Conservation (phyloP, 1,139 yeast genomes). For the Yamadazyma trypodendri region DNA sequence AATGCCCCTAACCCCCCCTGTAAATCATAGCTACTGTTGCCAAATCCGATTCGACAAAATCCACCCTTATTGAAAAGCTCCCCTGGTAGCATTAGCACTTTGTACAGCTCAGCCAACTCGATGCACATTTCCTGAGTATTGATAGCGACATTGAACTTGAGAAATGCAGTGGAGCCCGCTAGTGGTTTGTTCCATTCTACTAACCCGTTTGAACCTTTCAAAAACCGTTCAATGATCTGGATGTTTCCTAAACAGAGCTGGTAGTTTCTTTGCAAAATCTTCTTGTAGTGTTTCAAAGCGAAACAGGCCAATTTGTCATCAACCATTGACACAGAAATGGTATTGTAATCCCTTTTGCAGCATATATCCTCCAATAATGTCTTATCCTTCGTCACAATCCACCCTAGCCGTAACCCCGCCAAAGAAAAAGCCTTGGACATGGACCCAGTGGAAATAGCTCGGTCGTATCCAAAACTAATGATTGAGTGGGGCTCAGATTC, state of each 20-base stretch:
- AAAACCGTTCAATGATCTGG: conserved; percentile 30
- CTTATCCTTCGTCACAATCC: conserved; percentile 44
- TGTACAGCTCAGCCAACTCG: conserved; percentile 33
- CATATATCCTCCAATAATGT: conserved; percentile 30
- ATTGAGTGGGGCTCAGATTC: conserved; percentile 29
- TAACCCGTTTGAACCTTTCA: conserved; percentile 28
- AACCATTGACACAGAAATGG: conserved; percentile 47
- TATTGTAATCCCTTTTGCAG: conserved; percentile 51
- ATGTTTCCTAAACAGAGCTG: conserved; percentile 38
- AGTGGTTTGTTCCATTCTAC: conserved; percentile 43
- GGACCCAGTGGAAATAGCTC: conserved; percentile 50
- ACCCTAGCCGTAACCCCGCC: conserved; percentile 57
- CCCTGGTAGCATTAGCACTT: conserved; percentile 50
- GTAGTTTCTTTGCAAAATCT: conserved; percentile 38
- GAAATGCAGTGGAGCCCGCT: conserved; percentile 52
- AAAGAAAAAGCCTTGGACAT: conserved; percentile 56
- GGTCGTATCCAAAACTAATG: conserved; percentile 41
- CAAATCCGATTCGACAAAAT: conserved; percentile 50
- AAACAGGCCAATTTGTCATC: conserved; percentile 51
- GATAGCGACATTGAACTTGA: conserved; percentile 29
- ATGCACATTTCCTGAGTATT: conserved; percentile 33
- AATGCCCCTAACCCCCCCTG: conserved; percentile 19
- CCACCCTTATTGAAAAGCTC: conserved; percentile 47
- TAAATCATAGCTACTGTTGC: conserved; percentile 41
- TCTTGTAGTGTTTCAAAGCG: conserved; percentile 35